These are phyloP conservation scores for Wickerhamomyces sp. DNA, from an alignment of 1,139 yeast genomes.

Conservation along the genomic window DNA sequence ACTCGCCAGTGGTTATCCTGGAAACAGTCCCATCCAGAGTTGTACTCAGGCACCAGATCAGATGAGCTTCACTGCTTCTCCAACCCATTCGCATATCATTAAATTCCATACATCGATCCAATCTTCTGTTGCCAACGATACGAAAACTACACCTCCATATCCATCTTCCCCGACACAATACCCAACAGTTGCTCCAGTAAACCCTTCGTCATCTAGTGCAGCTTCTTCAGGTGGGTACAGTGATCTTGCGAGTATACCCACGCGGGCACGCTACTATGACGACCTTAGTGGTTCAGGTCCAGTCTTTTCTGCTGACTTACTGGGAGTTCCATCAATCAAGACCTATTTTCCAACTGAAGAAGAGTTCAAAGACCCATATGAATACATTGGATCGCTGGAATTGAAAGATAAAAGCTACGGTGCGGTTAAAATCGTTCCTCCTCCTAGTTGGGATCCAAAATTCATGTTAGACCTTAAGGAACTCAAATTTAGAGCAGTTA, in stretches of 20 bases:
- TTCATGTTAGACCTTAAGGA: conserved; percentile 47
- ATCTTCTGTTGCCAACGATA: no score
- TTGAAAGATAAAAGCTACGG: conserved; percentile 53
- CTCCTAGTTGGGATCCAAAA: conserved; percentile 30
- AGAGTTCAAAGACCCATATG: conserved; percentile 47
- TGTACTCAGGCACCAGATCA: no score
- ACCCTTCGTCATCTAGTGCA: not conserved
- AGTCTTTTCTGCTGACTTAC: not conserved
- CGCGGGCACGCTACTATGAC: not conserved
- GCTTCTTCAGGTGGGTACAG: not conserved
- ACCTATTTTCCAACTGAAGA: conserved; percentile 40
- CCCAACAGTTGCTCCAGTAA: not conserved
- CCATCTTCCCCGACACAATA: no score
- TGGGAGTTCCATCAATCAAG: conserved; percentile 29
- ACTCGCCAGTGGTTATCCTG: no score
- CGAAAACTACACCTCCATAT: no score
- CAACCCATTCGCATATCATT: no score
- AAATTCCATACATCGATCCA: no score
- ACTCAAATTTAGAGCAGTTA: conserved; percentile 54
- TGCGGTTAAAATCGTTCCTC: conserved; percentile 55
- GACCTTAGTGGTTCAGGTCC: not conserved
- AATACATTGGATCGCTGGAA: conserved; percentile 43
- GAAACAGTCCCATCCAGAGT: no score
- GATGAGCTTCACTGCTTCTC: no score
- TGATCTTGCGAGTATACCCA: not conserved